Conservation (phyloP, 495 filamentous ascomycete species). For the Patellaria atrata region DNA sequence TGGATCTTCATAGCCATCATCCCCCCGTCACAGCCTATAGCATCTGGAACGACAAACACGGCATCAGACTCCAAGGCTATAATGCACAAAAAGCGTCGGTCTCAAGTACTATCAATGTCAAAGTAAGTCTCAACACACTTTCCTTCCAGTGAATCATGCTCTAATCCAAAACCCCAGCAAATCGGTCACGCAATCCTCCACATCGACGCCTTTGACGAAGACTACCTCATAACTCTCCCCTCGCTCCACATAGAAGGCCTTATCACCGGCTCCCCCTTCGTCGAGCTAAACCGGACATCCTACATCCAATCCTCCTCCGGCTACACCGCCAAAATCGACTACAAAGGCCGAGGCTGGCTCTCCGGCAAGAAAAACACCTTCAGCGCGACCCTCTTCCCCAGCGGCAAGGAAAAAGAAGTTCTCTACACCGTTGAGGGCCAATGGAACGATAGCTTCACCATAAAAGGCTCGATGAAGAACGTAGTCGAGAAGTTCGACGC, state of each 20-base stretch:
- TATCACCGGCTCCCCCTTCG: constrained; percentile 78
- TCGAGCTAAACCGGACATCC: constrained; percentile 71
- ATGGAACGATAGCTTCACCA: constrained; percentile 75
- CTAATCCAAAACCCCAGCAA: constrained; percentile 33
- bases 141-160: neutral
- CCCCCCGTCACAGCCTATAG: constrained; percentile 94
- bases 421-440: constrained; percentile 80
- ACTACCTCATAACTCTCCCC: constrained; percentile 83
- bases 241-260: constrained; percentile 87
- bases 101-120: constrained; percentile 81
- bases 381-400: constrained; percentile 60
- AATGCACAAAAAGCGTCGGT: constrained; percentile 97
- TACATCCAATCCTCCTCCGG: constrained; percentile 77
- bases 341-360: constrained; percentile 83
- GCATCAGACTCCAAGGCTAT: constrained; percentile 81
- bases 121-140: constrained; percentile 22
- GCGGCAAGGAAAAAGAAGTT: constrained; percentile 62
- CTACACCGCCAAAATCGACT: constrained; percentile 85
- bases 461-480: constrained; percentile 59
- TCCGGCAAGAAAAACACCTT: constrained; percentile 93
- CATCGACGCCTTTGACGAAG: constrained; percentile 54
- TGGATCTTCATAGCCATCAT: constrained; percentile 56
- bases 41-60: constrained; percentile 72
- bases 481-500: constrained; percentile 58
- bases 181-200: constrained; percentile 85